phyloP scores from a whole-genome alignment of 23 red algal genomes.

The Pyropia haitanensis region DNA sequence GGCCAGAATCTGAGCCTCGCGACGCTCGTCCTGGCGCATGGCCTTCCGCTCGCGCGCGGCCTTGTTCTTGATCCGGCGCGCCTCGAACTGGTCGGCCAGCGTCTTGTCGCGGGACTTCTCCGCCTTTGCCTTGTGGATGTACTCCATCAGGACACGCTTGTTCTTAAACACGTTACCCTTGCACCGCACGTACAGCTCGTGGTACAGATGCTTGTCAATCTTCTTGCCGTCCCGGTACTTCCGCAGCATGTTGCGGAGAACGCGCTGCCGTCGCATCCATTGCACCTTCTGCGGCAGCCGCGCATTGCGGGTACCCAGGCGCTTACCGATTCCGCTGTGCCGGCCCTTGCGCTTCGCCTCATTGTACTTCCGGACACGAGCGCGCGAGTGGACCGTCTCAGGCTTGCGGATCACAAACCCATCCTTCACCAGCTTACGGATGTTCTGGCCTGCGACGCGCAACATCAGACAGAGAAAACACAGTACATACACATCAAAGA shows the following conservation, averaged over 20 bases:
- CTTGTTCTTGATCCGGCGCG: conserved; percentile 81
- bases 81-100: conserved; percentile 74
- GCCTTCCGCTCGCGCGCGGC: conserved; percentile 77
- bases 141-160: conserved; percentile 95
- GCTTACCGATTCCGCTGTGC: conserved; percentile 89
- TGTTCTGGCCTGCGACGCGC: conserved; percentile 56
- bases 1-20: conserved; percentile 25
- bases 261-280: conserved; percentile 95
- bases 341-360: conserved; percentile 95
- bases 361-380: conserved; percentile 67
- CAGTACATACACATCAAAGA: neutral
- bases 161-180: conserved; percentile 99
- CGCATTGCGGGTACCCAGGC: conserved; percentile 87
- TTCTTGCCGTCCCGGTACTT: conserved; percentile 93
- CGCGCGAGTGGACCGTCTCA: conserved; percentile 81
- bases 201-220: conserved; percentile 95
- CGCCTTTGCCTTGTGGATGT: conserved; percentile 87
- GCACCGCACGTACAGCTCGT: conserved; percentile 87
- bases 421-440: conserved; percentile 87
- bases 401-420: conserved; percentile 93
- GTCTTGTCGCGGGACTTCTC: conserved; percentile 83
- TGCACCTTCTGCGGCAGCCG: conserved; percentile 84
- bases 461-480: neutral
- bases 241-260: conserved; percentile 81
- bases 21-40: conserved; percentile 57